Base-by-base conservation (phyloP, 129 eudicot species). In the Dittrichia graveolens region DNA sequence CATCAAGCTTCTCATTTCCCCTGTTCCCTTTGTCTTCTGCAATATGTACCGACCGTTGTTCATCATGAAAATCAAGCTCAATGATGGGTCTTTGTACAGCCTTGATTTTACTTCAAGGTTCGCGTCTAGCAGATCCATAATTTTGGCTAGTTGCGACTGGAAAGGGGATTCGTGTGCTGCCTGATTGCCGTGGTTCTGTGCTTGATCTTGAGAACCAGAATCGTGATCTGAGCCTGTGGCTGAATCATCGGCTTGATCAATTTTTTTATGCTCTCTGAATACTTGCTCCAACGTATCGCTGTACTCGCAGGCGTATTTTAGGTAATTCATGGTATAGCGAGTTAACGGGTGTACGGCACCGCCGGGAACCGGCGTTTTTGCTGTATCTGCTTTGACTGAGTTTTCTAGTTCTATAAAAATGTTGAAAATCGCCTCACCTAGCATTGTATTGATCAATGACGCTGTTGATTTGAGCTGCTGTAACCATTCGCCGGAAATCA, bases 281-380 rank as follows among this genome's bases (percentile, higher is more conserved):
- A 93, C 79, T 46, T 85, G 92, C 73, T 87, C 90, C 40, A 93
- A 49, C 1, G 98, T 85, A 54, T 84, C 83, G 53, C 76, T 85
- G 73, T 90, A 90, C 81, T 82, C 96, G 42, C 95, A 80, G 5
- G 92, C 92, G 7, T 56, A 65, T 19, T 82, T 86, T 1, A 93
- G 83, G 47, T 93, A 93, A 49, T 93, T 87, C 88, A 93, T 81
- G 46, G 80, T 79, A 89, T 93, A 93, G 6, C 86, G 83, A 4
- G 91, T 90, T 52, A 86, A 67, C 0, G 98, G 98, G 49, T 93
- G 98, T 3, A 93, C 95, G 0, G 95, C 98, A 3, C 98, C 98
- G 2, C 92, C 88, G 0, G 98, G 88, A 34, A 90, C 96, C 5
- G 89, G 87, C 0, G 88, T 85, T 72, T 85, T 93, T 1, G 73